Evolutionary conservation across 805 yeast genomes (phyloP).

Genomic region (Kuraishia floccosa): DNA sequence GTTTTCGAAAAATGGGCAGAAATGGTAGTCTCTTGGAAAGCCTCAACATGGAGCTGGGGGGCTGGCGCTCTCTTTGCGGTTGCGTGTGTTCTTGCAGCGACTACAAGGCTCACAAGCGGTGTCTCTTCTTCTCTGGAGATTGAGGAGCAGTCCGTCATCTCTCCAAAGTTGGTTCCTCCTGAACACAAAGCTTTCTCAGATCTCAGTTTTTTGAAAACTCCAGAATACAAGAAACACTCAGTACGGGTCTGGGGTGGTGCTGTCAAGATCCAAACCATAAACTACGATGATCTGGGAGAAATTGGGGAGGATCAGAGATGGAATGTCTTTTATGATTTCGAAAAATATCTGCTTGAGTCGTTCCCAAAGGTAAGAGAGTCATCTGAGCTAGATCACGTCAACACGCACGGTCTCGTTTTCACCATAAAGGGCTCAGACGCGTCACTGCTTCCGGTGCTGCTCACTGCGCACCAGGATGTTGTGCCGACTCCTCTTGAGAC

Average conservation of each 20-base stretch:
- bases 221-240: too few relatives aligned
- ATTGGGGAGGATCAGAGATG: conserved; percentile 39
- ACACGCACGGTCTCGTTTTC: conserved; percentile 50
- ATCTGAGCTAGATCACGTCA: conserved; percentile 42
- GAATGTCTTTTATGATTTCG: conserved; percentile 19
- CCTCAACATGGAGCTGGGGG: too few relatives aligned
- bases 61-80: too few relatives aligned
- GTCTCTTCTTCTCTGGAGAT: too few relatives aligned
- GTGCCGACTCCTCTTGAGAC: conserved; percentile 64
- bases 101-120: too few relatives aligned
- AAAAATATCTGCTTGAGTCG: conserved; percentile 23
- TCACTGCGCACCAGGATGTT: conserved; percentile 73
- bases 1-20: too few relatives aligned
- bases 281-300: conserved; percentile 23
- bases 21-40: too few relatives aligned
- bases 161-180: too few relatives aligned
- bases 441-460: conserved; percentile 47
- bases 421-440: conserved; percentile 48
- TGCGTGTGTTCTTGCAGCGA: too few relatives aligned
- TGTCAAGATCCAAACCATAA: conserved; percentile 39
- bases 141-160: too few relatives aligned
- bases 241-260: conserved; percentile 34
- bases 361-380: conserved; percentile 24
- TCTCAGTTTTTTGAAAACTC: too few relatives aligned
- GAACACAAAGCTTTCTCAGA: too few relatives aligned